Percentiles rank a stretch among this genome's conserved stretches.
These are phyloP conservation scores for Colletotrichum sp. DNA, from an alignment of 2,329 filamentous ascomycete species.

Conservation along the genomic window DNA sequence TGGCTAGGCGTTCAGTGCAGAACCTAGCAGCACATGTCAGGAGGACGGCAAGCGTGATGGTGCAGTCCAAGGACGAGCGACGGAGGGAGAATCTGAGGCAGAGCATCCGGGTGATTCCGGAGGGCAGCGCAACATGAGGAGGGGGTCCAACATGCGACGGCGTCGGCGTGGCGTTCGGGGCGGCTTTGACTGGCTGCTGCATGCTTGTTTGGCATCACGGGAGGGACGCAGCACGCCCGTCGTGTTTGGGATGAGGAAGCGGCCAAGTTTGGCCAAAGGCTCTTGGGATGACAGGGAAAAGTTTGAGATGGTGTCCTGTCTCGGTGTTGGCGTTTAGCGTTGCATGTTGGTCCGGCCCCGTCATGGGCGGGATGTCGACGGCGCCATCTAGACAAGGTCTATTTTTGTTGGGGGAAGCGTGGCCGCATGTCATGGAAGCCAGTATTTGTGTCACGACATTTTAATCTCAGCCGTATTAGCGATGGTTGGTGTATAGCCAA, in stretches of 20 bases:
- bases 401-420: constrained; percentile 2
- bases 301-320: background rate
- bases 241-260: background rate
- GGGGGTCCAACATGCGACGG: background rate
- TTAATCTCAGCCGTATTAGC: background rate
- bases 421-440: background rate
- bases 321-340: constrained; percentile 6
- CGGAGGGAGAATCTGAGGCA: constrained; percentile 38
- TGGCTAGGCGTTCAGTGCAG: constrained; percentile 8
- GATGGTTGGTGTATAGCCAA: background rate
- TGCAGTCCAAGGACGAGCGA: constrained; percentile 31
- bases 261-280: background rate
- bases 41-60: constrained; percentile 12
- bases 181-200: background rate
- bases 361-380: background rate
- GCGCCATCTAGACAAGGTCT: background rate
- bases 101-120: constrained; percentile 37
- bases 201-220: background rate
- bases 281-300: background rate
- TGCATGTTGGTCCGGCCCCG: background rate
- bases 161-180: background rate
- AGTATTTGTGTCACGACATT: background rate
- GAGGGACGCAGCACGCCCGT: background rate
- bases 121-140: constrained; percentile 13
- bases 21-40: constrained; percentile 20